Base-by-base conservation (phyloP, 2,329 filamentous ascomycete species). In the Xylariaceae sp. region DNA sequence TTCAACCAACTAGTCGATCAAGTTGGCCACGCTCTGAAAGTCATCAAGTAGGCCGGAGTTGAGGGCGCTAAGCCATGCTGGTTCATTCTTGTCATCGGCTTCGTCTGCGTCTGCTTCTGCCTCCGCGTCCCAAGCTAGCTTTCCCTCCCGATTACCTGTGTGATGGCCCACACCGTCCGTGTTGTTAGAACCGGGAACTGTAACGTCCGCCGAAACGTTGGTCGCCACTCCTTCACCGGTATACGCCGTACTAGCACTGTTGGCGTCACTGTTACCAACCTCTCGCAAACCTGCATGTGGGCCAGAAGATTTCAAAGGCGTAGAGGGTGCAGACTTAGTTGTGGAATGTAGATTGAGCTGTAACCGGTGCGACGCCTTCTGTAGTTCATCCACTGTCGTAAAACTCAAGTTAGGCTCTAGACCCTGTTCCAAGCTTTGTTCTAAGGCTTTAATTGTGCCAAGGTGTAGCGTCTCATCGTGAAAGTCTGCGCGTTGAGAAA, bases 341-440 rank as follows among this genome's bases (percentile, higher is more conserved):
- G n/a, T n/a, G n/a, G n/a, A n/a, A n/a, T n/a, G n/a, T n/a, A n/a
- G n/a, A n/a, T n/a, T n/a, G n/a, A n/a, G n/a, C n/a, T n/a, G n/a
- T n/a, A 61, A 53, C 25, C 57, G 54, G 16, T 55, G 48, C 11
- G 59, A 56, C 19, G 58, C 58, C 34, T 60, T 61, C 36, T 56
- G 53, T 11, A 64, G 44, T 37, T 62, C 60, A 22, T 59, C 52
- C 10, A 59, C 49, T 5, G 57, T 63, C 37, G 60, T 62, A 42
- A 64, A 63, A 52, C 61, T 64, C 7, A 62, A 58, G 52, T 61
- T 56, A 22, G 59, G 47, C 32, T 59, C 51, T 52, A 50, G 55
- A 44, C 59, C 60, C 48, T 57, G 53, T 48, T 58, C 55, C 17
- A 59, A 55, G 40, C 60, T 62, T 49, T 63, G 58, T 39, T 55